Conservation (phyloP, 768 basidiomycete species). For the Auriculariales sp. region DNA sequence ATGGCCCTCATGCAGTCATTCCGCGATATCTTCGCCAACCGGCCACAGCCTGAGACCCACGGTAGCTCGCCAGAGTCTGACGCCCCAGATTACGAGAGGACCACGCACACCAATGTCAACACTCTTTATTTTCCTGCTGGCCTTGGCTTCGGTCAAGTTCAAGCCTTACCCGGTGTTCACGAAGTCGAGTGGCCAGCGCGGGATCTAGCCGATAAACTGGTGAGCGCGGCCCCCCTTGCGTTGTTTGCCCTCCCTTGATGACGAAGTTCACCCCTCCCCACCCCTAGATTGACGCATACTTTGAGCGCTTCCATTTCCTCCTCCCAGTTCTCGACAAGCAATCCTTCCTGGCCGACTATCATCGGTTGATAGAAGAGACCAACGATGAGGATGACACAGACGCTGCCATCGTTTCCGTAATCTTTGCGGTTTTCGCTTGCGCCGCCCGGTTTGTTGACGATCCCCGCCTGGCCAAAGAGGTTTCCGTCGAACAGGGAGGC, state of each 20-base stretch:
- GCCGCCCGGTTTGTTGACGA: slow-evolving; percentile 70
- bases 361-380: slow-evolving; percentile 60
- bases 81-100: slow-evolving; percentile 36
- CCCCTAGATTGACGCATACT: slow-evolving; percentile 70
- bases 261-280: not conserved
- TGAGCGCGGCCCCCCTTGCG: slow-evolving; percentile 16
- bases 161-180: slow-evolving; percentile 66
- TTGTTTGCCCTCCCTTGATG: slow-evolving; percentile 1
- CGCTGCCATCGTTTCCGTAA: slow-evolving; percentile 62
- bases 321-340: slow-evolving; percentile 82
- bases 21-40: slow-evolving; percentile 46
- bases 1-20: slow-evolving; percentile 89
- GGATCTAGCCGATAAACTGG: slow-evolving; percentile 77
- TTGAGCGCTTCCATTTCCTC: slow-evolving; percentile 72
- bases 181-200: slow-evolving; percentile 79
- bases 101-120: slow-evolving; percentile 67
- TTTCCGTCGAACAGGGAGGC: slow-evolving; percentile 58
- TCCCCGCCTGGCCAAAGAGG: slow-evolving; percentile 38
- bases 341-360: slow-evolving; percentile 61
- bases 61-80: slow-evolving; percentile 55
- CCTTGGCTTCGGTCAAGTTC: slow-evolving; percentile 75
- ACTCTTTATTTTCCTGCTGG: slow-evolving; percentile 81
- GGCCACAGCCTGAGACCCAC: too few species aligned
- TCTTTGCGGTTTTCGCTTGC: slow-evolving; percentile 87
- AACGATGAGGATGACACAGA: slow-evolving; percentile 37